These are phyloP conservation scores for Cudoniella acicularis DNA, from an alignment of 495 filamentous ascomycete genomes.

Conservation along the genomic window DNA sequence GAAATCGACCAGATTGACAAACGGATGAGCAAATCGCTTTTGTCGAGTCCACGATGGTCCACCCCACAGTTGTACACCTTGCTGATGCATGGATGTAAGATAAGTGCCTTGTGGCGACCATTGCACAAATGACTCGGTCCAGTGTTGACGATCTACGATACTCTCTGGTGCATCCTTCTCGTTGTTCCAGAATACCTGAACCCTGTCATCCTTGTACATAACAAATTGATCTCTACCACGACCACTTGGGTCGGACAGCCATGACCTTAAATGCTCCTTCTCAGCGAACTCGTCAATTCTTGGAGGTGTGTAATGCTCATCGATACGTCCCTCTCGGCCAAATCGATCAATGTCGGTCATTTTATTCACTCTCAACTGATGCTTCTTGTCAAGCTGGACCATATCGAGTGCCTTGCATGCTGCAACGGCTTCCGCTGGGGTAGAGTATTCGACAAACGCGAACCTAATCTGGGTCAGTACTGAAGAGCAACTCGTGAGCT, in stretches of 20 bases:
- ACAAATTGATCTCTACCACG: constrained; percentile 92
- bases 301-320: constrained; percentile 82
- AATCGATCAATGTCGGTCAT: constrained; percentile 96
- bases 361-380: constrained; percentile 94
- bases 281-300: constrained; percentile 74
- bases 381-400: constrained; percentile 86
- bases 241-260: constrained; percentile 78
- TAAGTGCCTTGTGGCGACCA: constrained; percentile 96
- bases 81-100: constrained; percentile 88
- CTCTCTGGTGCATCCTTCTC: constrained; percentile 85
- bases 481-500: background rate
- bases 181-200: constrained; percentile 97
- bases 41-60: constrained; percentile 84
- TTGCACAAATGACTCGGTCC: constrained; percentile 96
- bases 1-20: constrained; percentile 93
- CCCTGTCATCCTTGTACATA: constrained; percentile 83
- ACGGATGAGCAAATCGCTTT: constrained; percentile 89
- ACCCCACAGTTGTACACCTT: constrained; percentile 96
- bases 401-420: constrained; percentile 83
- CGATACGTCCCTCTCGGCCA: constrained; percentile 86
- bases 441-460: constrained; percentile 94
- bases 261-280: constrained; percentile 92
- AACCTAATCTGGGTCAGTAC: constrained; percentile 47
- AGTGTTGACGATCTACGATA: constrained; percentile 84
- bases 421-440: constrained; percentile 82